Base-by-base conservation (phyloP, 768 basidiomycete genomes). In the Rhodotorula diobovata region DNA sequence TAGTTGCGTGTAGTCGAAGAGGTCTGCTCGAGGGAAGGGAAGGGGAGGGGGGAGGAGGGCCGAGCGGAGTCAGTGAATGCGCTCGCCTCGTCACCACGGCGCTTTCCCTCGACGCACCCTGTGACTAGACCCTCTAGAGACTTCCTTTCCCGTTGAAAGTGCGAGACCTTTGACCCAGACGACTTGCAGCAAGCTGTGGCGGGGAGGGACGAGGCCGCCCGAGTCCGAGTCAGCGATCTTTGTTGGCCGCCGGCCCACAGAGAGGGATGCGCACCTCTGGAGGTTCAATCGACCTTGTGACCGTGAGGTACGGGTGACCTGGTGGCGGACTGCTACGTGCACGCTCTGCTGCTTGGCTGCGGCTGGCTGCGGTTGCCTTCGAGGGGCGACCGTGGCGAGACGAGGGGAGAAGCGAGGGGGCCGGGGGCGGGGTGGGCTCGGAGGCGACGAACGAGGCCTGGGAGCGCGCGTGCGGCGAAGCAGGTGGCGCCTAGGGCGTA, bases 151-250 rank as follows among this genome's bases (percentile, higher is more conserved):
- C 56, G 41, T 43, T 39, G 35, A 16, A 25, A 12, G n/a, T 37
- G 56, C 15, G 9, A 25, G 56, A 57, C 34, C 56, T 37, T n/a
- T 6, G 55, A 35, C 21, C 55, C 55, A 57, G 56, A 57, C 25
- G 28, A 39, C 56, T 57, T 57, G 56, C 34, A 39, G 56, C 35
- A 57, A 57, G 56, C 56, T 57, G 54, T 20, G 34, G 30, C 30
- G 30, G 30, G 30, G 28, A 16, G 16, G 16, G 14, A 10, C 21
- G 14, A n/a, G 53, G 18, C 30, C 16, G 14, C 30, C 56, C 4
- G 20, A 25, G n/a, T n/a, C n/a, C 14, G 16, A 16, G 30, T 28
- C 55, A 35, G 28, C n/a, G n/a, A n/a, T 16, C 21, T 54, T 54
- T 54, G n/a, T 20, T 18, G 16, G 30, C 28, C 30, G 30, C 9